phyloP scores from a whole-genome alignment of 2,329 filamentous ascomycete genomes.

The Aspergillus novofumigatus region DNA sequence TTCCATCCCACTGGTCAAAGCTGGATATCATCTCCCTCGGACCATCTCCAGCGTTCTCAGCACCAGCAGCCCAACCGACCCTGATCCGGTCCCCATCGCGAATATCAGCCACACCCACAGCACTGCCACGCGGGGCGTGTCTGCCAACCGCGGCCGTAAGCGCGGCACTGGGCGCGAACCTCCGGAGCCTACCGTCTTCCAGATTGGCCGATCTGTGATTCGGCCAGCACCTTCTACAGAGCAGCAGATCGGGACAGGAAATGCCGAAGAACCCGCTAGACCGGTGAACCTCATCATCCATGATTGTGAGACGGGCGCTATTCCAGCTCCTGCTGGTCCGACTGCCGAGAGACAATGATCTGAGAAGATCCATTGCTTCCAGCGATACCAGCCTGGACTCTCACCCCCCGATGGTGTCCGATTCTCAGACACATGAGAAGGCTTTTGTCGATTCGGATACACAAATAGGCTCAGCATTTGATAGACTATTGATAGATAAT shows the following conservation, averaged over 20 bases:
- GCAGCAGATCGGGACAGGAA: slow-evolving; percentile 19
- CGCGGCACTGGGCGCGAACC: slow-evolving; percentile 14
- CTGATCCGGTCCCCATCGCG: slow-evolving; percentile 26
- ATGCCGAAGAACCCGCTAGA: slow-evolving; percentile 28
- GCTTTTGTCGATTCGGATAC: not conserved
- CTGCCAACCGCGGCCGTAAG: slow-evolving; percentile 21
- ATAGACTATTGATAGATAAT: not conserved
- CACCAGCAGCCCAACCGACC: slow-evolving; percentile 30
- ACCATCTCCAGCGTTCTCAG: slow-evolving; percentile 46
- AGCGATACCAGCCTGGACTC: not conserved
- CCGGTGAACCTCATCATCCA: slow-evolving; percentile 28
- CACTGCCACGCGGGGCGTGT: slow-evolving; percentile 24
- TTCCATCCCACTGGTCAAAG: slow-evolving; percentile 64
- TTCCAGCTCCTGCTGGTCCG: not conserved
- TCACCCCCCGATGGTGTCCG: not conserved
- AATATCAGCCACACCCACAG: slow-evolving; percentile 28
- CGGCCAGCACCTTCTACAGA: slow-evolving; percentile 12
- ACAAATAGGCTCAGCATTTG: not conserved
- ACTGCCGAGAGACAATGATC: not conserved
- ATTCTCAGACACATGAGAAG: not conserved
- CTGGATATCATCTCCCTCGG: slow-evolving; percentile 44
- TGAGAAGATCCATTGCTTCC: not conserved
- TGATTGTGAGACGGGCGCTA: not conserved
- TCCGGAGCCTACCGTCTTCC: slow-evolving; percentile 21
- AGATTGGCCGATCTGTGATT: slow-evolving; percentile 25